A percentile compares a stretch with the other conserved stretches of the same genome.
Evolutionary conservation across 495 filamentous ascomycete genomes (phyloP).

Genomic region (Collariella sp.): DNA sequence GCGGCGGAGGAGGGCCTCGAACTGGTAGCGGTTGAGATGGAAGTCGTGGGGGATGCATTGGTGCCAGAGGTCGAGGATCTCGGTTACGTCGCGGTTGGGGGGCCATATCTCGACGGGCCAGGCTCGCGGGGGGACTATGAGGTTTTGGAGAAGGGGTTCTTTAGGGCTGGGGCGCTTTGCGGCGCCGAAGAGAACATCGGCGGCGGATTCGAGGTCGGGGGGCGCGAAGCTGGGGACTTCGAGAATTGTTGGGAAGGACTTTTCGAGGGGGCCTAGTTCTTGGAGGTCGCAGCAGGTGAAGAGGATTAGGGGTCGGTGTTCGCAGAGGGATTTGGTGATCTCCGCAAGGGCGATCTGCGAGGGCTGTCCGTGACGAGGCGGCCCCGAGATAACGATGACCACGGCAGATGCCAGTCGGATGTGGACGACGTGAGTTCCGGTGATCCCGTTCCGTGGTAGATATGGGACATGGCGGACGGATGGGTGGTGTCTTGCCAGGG

Average conservation of each 20-base stretch:
- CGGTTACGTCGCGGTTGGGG: constrained; percentile 31
- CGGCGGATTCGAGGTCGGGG: constrained; percentile 45
- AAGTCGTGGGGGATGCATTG: constrained; percentile 40
- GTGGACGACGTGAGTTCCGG: constrained; percentile 49
- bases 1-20: constrained; percentile 47
- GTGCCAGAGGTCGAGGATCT: constrained; percentile 43
- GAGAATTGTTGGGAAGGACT: constrained; percentile 40
- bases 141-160: constrained; percentile 26
- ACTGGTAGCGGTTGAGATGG: constrained; percentile 33
- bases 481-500: constrained; percentile 45
- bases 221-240: constrained; percentile 41
- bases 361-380: constrained; percentile 26
- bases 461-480: constrained; percentile 56
- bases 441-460: constrained; percentile 48
- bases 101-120: constrained; percentile 45
- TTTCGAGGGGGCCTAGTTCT: constrained; percentile 29
- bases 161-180: constrained; percentile 10
- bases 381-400: constrained; percentile 45
- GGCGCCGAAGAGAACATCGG: constrained; percentile 45
- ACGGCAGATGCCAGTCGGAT: constrained; percentile 47
- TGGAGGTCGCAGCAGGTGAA: constrained; percentile 39
- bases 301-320: constrained; percentile 43
- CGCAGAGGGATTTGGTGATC: constrained; percentile 34
- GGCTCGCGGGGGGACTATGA: constrained; percentile 31
- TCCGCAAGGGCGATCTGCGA: constrained; percentile 39